These are phyloP conservation scores for Tricholoma hemisulphureum DNA, from an alignment of 768 basidiomycete species.

Conservation along the genomic window DNA sequence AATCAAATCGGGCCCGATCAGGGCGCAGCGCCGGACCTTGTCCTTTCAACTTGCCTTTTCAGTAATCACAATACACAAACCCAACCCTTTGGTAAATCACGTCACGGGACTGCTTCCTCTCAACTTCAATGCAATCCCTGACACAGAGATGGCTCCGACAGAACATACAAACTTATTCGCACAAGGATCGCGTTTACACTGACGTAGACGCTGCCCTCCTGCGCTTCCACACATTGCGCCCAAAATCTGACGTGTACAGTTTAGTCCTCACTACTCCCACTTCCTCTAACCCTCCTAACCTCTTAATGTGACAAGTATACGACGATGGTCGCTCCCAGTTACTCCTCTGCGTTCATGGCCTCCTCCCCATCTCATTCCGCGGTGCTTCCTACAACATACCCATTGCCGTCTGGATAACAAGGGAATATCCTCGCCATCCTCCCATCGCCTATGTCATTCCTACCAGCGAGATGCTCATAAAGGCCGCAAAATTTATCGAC, in stretches of 20 bases:
- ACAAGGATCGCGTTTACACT: constrained; percentile 54
- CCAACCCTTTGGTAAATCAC: too few species aligned
- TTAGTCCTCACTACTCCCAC: constrained; percentile 26
- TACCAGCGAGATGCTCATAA: constrained; percentile 86
- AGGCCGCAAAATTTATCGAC: constrained; percentile 72
- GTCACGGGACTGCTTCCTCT: not conserved
- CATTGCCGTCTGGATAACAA: constrained; percentile 81
- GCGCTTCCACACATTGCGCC: constrained; percentile 57
- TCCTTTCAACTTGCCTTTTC: not conserved
- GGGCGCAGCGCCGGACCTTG: not conserved
- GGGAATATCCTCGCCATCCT: constrained; percentile 77
- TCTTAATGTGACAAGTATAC: constrained; percentile 69
- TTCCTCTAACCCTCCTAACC: constrained; percentile 9
- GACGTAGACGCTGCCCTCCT: constrained; percentile 64
- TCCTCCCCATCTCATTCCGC: constrained; percentile 83
- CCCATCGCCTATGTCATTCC: constrained; percentile 93
- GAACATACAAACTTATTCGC: constrained; percentile 55
- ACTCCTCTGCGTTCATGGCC: constrained; percentile 86
- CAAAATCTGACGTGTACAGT: constrained; percentile 83
- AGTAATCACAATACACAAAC: too few species aligned
- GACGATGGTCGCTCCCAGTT: constrained; percentile 94
- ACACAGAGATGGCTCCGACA: constrained; percentile 68
- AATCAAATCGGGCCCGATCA: constrained; percentile 25
- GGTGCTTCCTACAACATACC: constrained; percentile 89
- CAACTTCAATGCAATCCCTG: constrained; percentile 24